Base-by-base conservation (phyloP, 257 asterid species). In the Jaltomata sinuosa region DNA sequence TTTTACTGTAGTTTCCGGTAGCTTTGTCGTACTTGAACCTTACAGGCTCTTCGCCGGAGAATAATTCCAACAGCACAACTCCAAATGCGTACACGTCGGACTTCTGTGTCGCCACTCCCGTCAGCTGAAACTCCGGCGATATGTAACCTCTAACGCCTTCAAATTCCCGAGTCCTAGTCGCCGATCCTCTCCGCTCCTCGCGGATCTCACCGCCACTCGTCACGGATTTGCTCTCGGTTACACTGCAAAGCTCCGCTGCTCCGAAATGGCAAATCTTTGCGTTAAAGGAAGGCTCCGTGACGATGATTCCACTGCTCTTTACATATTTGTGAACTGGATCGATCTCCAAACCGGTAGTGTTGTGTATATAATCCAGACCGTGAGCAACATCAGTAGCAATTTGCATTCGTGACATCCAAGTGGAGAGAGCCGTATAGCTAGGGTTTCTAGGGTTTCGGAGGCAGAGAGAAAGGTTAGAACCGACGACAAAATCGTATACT, bases 231-330 rank as follows among this genome's bases (percentile, higher is more conserved):
- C 84, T 80, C 86, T 50, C 57, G 22, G 94, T 91, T 90, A 92
- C 98, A 45, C 97, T 94, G 89, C 98, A 96, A 82, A 96, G 96
- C 90, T 96, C 98, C 52, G 98, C 97, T 53, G 99, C 96, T 40
- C 98, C 99, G 91, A 95, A 97, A 84, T 95, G 97, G 87, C 99
- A 97, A 84, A 97, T 93, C 82, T 91, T 90, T 53, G 98, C 98
- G 84, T 97, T 93, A 79, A 88, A 90, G 3, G 89, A 87, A 3
- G 97, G 98, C 87, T 97, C 98, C 8, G 96, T 86, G 74, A 97
- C 92, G 71, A 97, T 87, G 10, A 97, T 89, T 14, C 93, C 97
- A 89, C 97, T 97, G 90, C 96, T 91, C 89, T 95, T 97, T n/a
- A 97, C 89, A 88, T 97, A 93, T 69, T 97, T 97, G 89, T 97